Evolutionary conservation across 2,329 filamentous ascomycete genomes (phyloP).

Genomic region (Alternaria angustiovoidea): DNA sequence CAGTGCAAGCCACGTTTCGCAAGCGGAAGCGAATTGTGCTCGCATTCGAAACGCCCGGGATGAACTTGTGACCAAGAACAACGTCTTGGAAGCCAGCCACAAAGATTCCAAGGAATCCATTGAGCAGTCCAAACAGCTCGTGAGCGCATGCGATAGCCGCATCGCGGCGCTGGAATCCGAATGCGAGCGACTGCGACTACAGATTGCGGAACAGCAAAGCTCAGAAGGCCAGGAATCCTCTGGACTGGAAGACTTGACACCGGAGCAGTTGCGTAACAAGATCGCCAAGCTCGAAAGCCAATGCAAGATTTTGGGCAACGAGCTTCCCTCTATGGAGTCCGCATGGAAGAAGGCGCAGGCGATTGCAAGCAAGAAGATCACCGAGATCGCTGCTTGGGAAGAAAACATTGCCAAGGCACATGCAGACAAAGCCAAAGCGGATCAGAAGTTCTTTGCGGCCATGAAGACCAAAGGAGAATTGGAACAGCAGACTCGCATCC

Average conservation of each 20-base stretch:
- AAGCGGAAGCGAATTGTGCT: constrained; percentile 83
- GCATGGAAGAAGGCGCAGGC: constrained; percentile 91
- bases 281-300: constrained; percentile 79
- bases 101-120: constrained; percentile 76
- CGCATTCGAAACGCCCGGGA: constrained; percentile 85
- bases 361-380: constrained; percentile 84
- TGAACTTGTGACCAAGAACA: constrained; percentile 82
- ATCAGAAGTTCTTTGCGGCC: constrained; percentile 96
- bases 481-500: constrained; percentile 78
- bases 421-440: constrained; percentile 93
- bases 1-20: constrained; percentile 80
- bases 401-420: constrained; percentile 77
- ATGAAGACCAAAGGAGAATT: constrained; percentile 92
- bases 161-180: constrained; percentile 86
- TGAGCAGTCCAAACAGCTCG: constrained; percentile 80
- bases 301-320: constrained; percentile 83
- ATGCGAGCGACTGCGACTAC: constrained; percentile 72
- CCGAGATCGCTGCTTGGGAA: constrained; percentile 77
- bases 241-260: constrained; percentile 65
- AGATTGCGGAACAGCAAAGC: constrained; percentile 58
- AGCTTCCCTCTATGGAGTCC: constrained; percentile 86
- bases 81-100: constrained; percentile 78
- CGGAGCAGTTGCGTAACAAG: constrained; percentile 77
- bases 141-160: constrained; percentile 78
- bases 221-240: constrained; percentile 35